Conservation (phyloP, 2,329 filamentous ascomycete genomes). For the Exutisphaerella laricina region DNA sequence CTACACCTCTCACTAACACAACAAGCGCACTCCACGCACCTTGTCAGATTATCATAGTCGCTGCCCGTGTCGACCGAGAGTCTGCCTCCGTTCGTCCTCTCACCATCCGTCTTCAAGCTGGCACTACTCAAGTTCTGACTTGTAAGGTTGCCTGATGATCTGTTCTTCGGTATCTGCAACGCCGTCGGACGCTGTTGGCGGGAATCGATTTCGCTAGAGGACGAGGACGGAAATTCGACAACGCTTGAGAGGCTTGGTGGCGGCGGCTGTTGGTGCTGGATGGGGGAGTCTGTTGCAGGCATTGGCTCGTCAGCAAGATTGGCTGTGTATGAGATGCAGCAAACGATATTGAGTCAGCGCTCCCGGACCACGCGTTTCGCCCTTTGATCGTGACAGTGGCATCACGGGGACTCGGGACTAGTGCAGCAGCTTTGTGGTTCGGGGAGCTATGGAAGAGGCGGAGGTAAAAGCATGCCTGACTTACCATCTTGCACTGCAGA, state of each 20-base stretch:
- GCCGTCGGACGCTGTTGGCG: conserved; percentile 15
- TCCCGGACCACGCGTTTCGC: not conserved
- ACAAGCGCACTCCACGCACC: conserved; percentile 49
- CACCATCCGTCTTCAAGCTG: conserved; percentile 46
- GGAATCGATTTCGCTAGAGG: not conserved
- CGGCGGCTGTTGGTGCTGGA: not conserved
- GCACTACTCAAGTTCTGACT: conserved; percentile 30
- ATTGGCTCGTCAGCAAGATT: conserved; percentile 11
- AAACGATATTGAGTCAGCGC: not conserved
- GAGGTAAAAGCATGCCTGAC: conserved; percentile 1
- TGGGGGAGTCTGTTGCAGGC: conserved; percentile 10
- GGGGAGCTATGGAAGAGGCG: too few species aligned
- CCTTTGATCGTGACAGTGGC: not conserved
- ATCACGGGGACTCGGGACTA: not conserved
- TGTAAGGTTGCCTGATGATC: conserved; percentile 46
- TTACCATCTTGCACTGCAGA: conserved; percentile 12
- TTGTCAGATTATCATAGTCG: conserved; percentile 64
- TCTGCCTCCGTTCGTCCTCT: conserved; percentile 48
- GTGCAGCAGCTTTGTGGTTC: conserved; percentile 60
- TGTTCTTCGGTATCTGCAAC: conserved; percentile 43
- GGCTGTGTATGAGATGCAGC: not conserved
- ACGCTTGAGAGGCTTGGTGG: not conserved
- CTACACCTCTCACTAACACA: not conserved
- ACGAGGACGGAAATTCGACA: not conserved
- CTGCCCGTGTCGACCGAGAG: conserved; percentile 72